Base-by-base conservation (phyloP, 2,329 filamentous ascomycete species). In the Botrytis medusae region DNA sequence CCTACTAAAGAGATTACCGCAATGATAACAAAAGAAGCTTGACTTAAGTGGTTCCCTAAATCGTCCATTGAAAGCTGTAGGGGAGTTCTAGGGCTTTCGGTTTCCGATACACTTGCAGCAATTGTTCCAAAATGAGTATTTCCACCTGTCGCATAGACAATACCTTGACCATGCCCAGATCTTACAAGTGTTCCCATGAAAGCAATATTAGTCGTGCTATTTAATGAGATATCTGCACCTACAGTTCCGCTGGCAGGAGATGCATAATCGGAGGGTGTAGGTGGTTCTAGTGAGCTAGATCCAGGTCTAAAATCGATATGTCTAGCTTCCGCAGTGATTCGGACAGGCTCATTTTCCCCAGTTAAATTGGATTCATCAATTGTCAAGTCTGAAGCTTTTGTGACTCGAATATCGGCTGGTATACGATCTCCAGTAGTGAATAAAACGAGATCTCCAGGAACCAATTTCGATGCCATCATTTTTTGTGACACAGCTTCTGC, bases 131-230 rank as follows among this genome's bases (percentile, higher is more conserved):
- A 98, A 79, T 98, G 94, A 0, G 97, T 99, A 74, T 93, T 90
- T 46, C 93, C 92, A 72, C 97, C 97, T 10, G 96, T 99, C 14
- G 95, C 94, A 81, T 98, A 97, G n/a, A 99, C 96, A 77, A 99
- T 91, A 61, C 96, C 96, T 82, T 97, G 95, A 0, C 96, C 96
- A 79, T 99, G 92, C 18, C 96, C 96, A 51, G 95, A 98, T 77
- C 95, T 93, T 48, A 99, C 94, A 76, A 99, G 83, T 4, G 96
- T 99, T 42, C 96, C 96, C 95, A 99, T 98, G 82, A 98, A 98
- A 2, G 95, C 96, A 81, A 99, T 95, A 79, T 99, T 98, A 79
- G 92, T 93, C 78, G 91, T 89, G 71, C 92, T 91, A 75, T 92
- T 93, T 69, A 92, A 84, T 67, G 89, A 87, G 62, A 93, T 88